Conservation (phyloP, 1,139 yeast genomes). For the Kodamaea suecica region DNA sequence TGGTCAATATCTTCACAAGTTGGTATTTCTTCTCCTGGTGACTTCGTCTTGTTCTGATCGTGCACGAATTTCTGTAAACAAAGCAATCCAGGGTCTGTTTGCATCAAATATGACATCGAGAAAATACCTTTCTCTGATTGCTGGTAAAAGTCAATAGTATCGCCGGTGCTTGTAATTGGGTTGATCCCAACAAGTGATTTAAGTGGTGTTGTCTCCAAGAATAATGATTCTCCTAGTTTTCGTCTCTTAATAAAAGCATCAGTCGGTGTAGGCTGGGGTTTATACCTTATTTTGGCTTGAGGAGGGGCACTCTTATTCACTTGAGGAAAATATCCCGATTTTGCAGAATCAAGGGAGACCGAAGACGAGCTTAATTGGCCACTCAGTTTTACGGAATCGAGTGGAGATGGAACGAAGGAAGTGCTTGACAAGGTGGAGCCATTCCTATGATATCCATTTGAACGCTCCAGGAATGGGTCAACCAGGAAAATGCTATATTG, state of each 20-base stretch:
- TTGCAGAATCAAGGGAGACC: background rate
- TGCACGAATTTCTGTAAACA: conserved; percentile 8
- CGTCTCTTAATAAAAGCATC: too few species aligned
- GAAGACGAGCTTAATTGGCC: background rate
- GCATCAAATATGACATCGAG: conserved; percentile 7
- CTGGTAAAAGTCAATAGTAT: conserved; percentile 6
- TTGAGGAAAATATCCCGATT: background rate
- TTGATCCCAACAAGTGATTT: conserved; percentile 6
- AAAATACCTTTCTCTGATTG: conserved; percentile 6
- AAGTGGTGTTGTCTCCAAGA: background rate
- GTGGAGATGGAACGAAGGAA: background rate
- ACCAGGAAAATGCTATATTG: background rate
- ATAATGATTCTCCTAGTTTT: background rate
- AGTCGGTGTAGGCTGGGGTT: too few species aligned
- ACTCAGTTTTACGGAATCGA: background rate
- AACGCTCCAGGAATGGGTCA: background rate
- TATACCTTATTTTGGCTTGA: too few species aligned
- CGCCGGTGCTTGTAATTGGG: conserved; percentile 5
- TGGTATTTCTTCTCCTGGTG: background rate
- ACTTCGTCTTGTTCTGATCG: conserved; percentile 5
- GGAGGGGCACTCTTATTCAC: too few species aligned
- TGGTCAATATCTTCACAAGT: background rate
- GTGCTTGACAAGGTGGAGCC: background rate
- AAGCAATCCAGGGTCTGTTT: conserved; percentile 8
- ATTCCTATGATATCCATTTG: background rate